Conservation (phyloP, 768 basidiomycete genomes). For the Pleurotus tuber-regium region DNA sequence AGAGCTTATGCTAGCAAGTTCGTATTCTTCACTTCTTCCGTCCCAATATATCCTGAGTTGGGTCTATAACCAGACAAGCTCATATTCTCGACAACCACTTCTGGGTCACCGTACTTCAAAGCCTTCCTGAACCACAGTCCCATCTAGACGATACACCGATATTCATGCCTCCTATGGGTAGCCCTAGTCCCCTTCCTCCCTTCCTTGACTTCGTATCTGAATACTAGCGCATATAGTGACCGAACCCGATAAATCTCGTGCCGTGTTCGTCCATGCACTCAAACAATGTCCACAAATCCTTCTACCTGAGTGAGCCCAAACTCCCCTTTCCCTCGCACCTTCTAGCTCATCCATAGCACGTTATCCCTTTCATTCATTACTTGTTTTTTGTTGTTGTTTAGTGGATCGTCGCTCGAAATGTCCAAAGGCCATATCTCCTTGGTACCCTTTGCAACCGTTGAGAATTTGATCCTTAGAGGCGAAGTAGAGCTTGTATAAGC, state of each 20-base stretch:
- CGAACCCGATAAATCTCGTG: slow-evolving; percentile 68
- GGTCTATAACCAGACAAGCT: slow-evolving; percentile 54
- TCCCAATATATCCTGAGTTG: background rate
- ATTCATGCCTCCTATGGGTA: slow-evolving; percentile 76
- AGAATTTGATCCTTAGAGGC: slow-evolving; percentile 68
- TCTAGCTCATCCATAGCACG: too few species aligned
- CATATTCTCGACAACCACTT: slow-evolving; percentile 77
- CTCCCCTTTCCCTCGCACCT: too few species aligned
- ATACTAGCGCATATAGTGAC: too few species aligned
- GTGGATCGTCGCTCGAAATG: slow-evolving; percentile 73
- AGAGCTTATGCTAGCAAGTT: slow-evolving; percentile 77
- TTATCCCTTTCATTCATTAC: too few species aligned
- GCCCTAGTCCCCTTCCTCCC: slow-evolving; percentile 24
- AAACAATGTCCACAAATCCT: slow-evolving; percentile 63
- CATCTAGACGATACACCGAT: slow-evolving; percentile 72
- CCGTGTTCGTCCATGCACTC: slow-evolving; percentile 82
- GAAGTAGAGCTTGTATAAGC: slow-evolving; percentile 71
- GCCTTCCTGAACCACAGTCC: slow-evolving; percentile 74
- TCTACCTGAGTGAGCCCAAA: slow-evolving; percentile 65
- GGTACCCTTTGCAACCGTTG: slow-evolving; percentile 72
- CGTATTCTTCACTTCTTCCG: slow-evolving; percentile 13
- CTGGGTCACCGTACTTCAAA: slow-evolving; percentile 75
- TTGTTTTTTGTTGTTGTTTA: too few species aligned
- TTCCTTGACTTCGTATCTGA: background rate
- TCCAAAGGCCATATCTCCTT: slow-evolving; percentile 80